Percentiles rank a stretch among this genome's conserved stretches.
Conservation (phyloP, 2,329 filamentous ascomycete genomes). For the Sporothrix phasma region DNA sequence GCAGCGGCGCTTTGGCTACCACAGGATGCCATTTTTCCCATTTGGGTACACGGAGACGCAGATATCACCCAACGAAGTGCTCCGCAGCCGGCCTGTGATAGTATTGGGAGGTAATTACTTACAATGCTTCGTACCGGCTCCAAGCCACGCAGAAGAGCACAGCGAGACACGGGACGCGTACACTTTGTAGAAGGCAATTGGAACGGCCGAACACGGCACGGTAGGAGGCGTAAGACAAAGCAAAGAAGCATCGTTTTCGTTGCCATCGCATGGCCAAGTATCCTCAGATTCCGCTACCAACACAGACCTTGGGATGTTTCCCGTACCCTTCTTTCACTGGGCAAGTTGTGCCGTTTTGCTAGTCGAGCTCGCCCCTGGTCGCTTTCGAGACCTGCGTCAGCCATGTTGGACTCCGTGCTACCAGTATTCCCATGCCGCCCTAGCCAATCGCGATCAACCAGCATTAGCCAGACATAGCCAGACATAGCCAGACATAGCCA, state of each 20-base stretch:
- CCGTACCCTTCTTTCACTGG: constrained; percentile 13
- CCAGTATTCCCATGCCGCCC: background rate
- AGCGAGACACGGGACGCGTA: background rate
- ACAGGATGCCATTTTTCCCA: background rate
- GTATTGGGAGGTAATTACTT: no score
- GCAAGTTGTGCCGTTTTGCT: background rate
- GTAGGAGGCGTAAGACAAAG: background rate
- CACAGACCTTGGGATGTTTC: background rate
- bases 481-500: constrained; percentile 4
- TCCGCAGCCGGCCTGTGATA: background rate
- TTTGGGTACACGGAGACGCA: background rate
- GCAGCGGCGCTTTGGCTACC: background rate
- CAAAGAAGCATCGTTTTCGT: background rate
- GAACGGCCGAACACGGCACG: background rate
- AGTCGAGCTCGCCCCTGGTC: background rate
- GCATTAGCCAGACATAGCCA: constrained; percentile 4
- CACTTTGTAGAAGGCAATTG: background rate
- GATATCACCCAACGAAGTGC: background rate
- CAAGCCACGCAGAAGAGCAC: background rate
- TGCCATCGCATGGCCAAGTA: background rate
- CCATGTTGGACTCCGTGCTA: background rate
- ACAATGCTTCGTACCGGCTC: background rate
- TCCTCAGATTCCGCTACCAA: background rate
- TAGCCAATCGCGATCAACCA: background rate
- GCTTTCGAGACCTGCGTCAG: background rate